Evolutionary conservation across 495 filamentous ascomycete genomes (phyloP), one percentile per base, ranked within the genome.

Genomic region (Podospora australis): DNA sequence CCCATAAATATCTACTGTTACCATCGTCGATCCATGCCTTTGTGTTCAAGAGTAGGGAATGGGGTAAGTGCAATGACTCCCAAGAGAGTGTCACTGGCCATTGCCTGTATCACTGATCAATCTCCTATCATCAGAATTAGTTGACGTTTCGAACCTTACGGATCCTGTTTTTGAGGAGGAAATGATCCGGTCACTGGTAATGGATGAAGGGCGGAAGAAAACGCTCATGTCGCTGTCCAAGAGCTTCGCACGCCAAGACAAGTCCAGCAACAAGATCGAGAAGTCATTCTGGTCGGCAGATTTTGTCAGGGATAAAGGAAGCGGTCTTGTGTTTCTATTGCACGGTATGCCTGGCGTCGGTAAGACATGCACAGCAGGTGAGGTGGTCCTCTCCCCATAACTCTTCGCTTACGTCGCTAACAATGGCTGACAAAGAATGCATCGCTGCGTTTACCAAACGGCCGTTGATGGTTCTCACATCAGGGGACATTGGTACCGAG

Each of bases 341-440:
- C 70, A 74, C 26, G 75, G 74, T 0, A 59, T 51, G 0, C 74
- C 75, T 3, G 75, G 74, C 0, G 66, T 72, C 0, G 71, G 71
- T 3, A 72, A 73, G 50, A 71, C 71, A 16, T 40, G n/a, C n/a
- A n/a, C n/a, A n/a, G n/a, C n/a, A 1, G 60, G 41, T 36, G 70
- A 69, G 6, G 67, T 65, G 6, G 55, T 30, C 39, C 23, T 21
- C 32, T 38, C 11, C 7, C 21, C 34, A 28, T 4, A 39, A 28
- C 35, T 11, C 14, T 47, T 4, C 11, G n/a, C 19, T 48, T 7
- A 39, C 0, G 16, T 28, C 9, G 16, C 17, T 34, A 29, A 9
- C n/a, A 1, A 40, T 11, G 22, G 1, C 23, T 8, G 30, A 19
- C 29, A 16, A 20, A 55, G 50, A 57, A 39, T 51, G 50, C n/a